Base-by-base conservation (phyloP, 2,329 filamentous ascomycete genomes). In the Talaromyces islandicus region DNA sequence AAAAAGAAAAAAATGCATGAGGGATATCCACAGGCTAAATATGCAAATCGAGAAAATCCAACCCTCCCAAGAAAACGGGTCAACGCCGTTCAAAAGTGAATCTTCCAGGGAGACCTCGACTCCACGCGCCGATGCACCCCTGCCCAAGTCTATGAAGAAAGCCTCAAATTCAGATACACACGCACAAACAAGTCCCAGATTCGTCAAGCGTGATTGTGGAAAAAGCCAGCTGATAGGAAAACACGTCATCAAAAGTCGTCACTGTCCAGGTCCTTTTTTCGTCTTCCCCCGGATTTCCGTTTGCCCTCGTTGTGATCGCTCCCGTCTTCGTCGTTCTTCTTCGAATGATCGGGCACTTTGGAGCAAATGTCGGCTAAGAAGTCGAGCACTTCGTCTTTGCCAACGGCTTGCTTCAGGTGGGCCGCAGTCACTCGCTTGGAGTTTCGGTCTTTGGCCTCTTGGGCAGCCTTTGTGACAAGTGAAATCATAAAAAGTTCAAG, bases 401-500 rank as follows among this genome's bases (percentile, higher is more conserved):
- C 85, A 46, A 99, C 88, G 11, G 94, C 93, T 64, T 90, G 86
- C 79, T 97, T 97, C 66, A 99, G 83, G 83, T 97, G 96, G 60
- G 88, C 83, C 1, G 92, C 91, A 17, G 91, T 92, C 65, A 99
- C 90, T 65, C 92, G 86, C 78, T 96, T 97, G 0, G 91, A 92
- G 64, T 88, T 90, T 73, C 90, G 91, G 62, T 88, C 84, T 66
- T 85, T 86, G 56, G 94, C 93, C 66, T 96, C 87, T 57, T 89
- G 85, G 54, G 94, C 92, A 60, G 92, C 92, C 72, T 92, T 93
- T 29, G 88, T 88, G 63, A 97, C 93, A 60, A 99, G 83, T 48
- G 91, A 88, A 64, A 97, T 91, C 94, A 99, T 99, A 73, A 99
- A 99, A 9, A 99, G 83, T 77, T 99, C 94, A 7, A 99, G 83